These are phyloP conservation scores for Thozetella sp. DNA, from an alignment of 495 filamentous ascomycete species.

Conservation along the genomic window DNA sequence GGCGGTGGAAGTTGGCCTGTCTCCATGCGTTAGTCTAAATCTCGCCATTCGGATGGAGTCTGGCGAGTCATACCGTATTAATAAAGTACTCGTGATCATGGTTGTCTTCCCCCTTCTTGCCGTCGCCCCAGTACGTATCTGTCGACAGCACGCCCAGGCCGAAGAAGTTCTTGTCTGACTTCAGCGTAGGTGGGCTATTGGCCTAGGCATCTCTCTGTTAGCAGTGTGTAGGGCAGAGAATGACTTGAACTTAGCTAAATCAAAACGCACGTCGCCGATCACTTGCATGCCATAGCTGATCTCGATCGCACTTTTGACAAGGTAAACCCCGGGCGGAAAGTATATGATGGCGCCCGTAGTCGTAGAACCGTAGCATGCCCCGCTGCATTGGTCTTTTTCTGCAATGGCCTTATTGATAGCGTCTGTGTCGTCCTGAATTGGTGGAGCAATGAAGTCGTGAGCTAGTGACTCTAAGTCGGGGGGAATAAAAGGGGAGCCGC, in stretches of 20 bases:
- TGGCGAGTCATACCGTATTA: neutral
- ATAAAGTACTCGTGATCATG: slow-evolving; percentile 50
- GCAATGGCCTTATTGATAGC: slow-evolving; percentile 66
- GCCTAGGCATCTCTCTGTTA: slow-evolving; percentile 3
- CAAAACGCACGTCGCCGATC: slow-evolving; percentile 46
- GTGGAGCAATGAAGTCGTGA: neutral
- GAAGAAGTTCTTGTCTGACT: slow-evolving; percentile 55
- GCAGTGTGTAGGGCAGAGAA: neutral
- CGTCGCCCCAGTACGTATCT: slow-evolving; percentile 57
- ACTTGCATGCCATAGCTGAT: slow-evolving; percentile 62
- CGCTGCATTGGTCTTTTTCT: slow-evolving; percentile 58
- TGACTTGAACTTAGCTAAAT: neutral
- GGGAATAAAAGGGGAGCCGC: neutral
- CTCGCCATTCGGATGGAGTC: neutral
- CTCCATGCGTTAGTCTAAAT: slow-evolving; percentile 43
- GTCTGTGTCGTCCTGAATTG: slow-evolving; percentile 53
- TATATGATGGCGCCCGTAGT: slow-evolving; percentile 58
- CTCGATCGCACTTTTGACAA: slow-evolving; percentile 51
- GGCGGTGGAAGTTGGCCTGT: slow-evolving; percentile 70
- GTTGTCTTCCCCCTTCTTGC: slow-evolving; percentile 15
- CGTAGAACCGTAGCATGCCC: slow-evolving; percentile 60
- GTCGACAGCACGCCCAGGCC: slow-evolving; percentile 73
- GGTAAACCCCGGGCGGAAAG: slow-evolving; percentile 60
- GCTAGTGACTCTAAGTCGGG: neutral
- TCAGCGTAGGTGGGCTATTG: slow-evolving; percentile 57